Conservation (phyloP, 176 grass and related monocot genomes). For the Oryza meridionalis region DNA sequence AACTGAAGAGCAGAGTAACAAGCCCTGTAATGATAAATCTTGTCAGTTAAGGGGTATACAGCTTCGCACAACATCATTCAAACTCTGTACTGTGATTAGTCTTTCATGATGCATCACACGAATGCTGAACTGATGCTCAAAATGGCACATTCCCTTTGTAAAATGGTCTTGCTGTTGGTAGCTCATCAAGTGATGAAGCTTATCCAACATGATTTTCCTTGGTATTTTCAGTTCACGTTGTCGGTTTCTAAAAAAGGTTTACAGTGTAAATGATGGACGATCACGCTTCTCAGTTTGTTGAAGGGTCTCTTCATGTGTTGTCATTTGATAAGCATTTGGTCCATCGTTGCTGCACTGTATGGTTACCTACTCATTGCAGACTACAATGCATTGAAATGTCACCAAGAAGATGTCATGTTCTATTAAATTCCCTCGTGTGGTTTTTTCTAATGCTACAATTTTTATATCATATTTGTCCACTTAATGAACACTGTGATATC, state of each 20-base stretch:
- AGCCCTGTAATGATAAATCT: background rate
- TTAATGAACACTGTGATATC: background rate
- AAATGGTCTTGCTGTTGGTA: background rate
- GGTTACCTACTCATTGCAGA: background rate
- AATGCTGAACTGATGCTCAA: background rate
- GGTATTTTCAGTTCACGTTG: background rate
- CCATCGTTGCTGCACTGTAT: background rate
- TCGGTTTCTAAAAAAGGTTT: background rate
- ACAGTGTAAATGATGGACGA: background rate
- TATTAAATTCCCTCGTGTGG: constrained; percentile 1
- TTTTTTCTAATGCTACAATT: background rate
- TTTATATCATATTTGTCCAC: background rate
- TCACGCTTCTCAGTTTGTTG: background rate
- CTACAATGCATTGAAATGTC: constrained; percentile 6
- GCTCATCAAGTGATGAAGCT: background rate
- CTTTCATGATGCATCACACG: background rate
- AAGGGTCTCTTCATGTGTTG: no score
- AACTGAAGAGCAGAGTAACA: constrained; percentile 2
- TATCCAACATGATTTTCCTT: background rate
- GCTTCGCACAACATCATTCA: background rate
- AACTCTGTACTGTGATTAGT: background rate
- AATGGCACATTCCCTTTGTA: background rate
- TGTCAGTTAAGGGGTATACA: background rate
- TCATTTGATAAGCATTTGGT: background rate
- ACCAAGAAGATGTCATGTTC: background rate